phyloP scores from a whole-genome alignment of 2,329 filamentous ascomycete species.

The Penicillium capsulatum region DNA sequence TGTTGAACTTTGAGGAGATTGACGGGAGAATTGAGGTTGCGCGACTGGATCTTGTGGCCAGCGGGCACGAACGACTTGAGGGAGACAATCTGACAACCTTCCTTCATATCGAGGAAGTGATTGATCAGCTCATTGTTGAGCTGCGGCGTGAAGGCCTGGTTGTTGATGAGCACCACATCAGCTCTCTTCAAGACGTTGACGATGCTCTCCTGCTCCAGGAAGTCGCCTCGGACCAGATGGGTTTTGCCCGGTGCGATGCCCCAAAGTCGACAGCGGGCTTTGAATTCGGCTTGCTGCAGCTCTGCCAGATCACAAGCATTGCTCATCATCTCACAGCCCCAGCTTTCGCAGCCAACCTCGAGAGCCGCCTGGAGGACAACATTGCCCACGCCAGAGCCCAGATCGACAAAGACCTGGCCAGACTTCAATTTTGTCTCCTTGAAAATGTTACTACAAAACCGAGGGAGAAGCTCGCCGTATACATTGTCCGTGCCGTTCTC shows the following conservation, averaged over 20 bases:
- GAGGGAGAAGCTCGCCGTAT: constrained; percentile 86
- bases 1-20: constrained; percentile 75
- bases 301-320: constrained; percentile 80
- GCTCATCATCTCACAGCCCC: constrained; percentile 94
- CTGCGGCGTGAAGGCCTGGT: constrained; percentile 87
- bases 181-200: constrained; percentile 71
- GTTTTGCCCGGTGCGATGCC: constrained; percentile 75
- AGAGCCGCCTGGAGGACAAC: constrained; percentile 91
- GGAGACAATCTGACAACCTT: constrained; percentile 83
- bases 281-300: constrained; percentile 76
- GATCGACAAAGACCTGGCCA: constrained; percentile 82
- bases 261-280: constrained; percentile 82
- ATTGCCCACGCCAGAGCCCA: constrained; percentile 94
- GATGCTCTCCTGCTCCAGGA: constrained; percentile 68
- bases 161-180: constrained; percentile 96
- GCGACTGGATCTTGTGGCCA: constrained; percentile 66
- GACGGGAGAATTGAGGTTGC: constrained; percentile 74
- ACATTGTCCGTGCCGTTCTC: constrained; percentile 88
- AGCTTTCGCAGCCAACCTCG: constrained; percentile 88
- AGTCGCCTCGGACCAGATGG: constrained; percentile 77
- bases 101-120: constrained; percentile 90
- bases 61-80: constrained; percentile 86
- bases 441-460: constrained; percentile 79
- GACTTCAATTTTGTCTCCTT: constrained; percentile 73
- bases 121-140: constrained; percentile 80